Evolutionary conservation across 2,329 filamentous ascomycete genomes (phyloP), one percentile per base, ranked within the genome.

Genomic region (Fusarium chlamydosporum): DNA sequence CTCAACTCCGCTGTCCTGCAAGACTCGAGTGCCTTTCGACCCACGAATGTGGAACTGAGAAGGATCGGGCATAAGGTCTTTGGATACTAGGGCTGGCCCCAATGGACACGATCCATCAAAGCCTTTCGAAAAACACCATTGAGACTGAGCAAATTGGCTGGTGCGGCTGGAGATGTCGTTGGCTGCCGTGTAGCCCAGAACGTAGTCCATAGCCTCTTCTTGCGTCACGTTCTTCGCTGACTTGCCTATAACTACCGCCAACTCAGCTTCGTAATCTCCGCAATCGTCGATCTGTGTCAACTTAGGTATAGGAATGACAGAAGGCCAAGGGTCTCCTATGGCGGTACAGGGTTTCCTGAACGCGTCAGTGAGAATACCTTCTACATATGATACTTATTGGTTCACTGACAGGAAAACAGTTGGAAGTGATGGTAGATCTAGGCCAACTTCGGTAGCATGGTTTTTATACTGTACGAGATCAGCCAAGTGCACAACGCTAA

Each of bases 151-250:
- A 20, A 72, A 63, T 42, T 72, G 69, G 7, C 57, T 61, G 13
- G 61, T 68, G 11, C 70, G 61, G 46, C 67, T 70, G 4, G 86
- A 89, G 6, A 91, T 83, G 73, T 91, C 88, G 77, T 91, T 91
- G 70, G 83, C 82, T 20, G 83, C 83, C 0, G 86, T 88, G 75
- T 91, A 91, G 27, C 88, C 88, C 4, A 90, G 82, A 4, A 91
- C 81, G 68, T 89, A 88, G 68, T 84, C 81, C 52, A 87, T 75
- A 4, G 87, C 86, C 33, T 89, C 82, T 0, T 79, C 81, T 67
- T 87, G 85, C 40, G 81, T 77, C 10, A 88, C 85, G 64, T 89
- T 86, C 80, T 81, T 74, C 76, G 81, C 79, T 6, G 78, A 73
- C 67, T 78, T 80, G 18, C 84, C 84, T 43, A 89, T 83, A 16